Evolutionary conservation across 2,329 filamentous ascomycete species (phyloP).

Genomic region (Calonectria pteridis): DNA sequence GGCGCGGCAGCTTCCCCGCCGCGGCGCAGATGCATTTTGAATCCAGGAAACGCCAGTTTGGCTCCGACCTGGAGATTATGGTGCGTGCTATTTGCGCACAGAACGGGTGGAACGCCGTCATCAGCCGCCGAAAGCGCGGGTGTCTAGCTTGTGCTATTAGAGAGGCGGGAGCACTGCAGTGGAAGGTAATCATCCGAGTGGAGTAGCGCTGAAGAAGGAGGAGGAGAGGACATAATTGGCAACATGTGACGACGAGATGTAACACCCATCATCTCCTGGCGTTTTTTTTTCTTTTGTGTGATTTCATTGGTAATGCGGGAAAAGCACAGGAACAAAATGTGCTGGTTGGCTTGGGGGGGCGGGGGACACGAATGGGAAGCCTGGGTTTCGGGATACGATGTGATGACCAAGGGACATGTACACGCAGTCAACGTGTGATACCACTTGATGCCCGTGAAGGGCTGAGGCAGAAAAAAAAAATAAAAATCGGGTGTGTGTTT

Average conservation of each 20-base stretch:
- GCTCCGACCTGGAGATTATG: conserved; percentile 77
- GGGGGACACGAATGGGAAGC: neutral
- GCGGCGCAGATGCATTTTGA: conserved; percentile 68
- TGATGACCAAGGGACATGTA: conserved; percentile 16
- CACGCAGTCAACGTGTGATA: conserved; percentile 13
- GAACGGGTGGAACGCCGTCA: conserved; percentile 79
- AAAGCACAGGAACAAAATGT: conserved; percentile 16
- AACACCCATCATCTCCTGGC: conserved; percentile 13
- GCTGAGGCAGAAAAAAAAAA: neutral
- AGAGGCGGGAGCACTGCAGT: conserved; percentile 78
- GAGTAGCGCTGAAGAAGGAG: conserved; percentile 51
- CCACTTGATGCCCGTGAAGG: neutral
- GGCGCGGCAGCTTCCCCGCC: conserved; percentile 55
- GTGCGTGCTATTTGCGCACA: conserved; percentile 80
- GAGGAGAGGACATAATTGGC: conserved; percentile 13
- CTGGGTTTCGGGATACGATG: conserved; percentile 11
- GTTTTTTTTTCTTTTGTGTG: conserved; percentile 10
- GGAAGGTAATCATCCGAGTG: conserved; percentile 75
- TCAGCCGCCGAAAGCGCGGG: conserved; percentile 75
- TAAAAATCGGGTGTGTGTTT: too few species aligned
- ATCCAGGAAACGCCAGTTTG: conserved; percentile 68
- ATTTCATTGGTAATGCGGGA: neutral
- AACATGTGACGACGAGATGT: neutral
- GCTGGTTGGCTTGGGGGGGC: neutral
- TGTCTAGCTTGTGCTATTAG: conserved; percentile 81